Evolutionary conservation across 2,329 filamentous ascomycete species (phyloP), one percentile per base, ranked within the genome.

Genomic region (Fusarium papillatum): DNA sequence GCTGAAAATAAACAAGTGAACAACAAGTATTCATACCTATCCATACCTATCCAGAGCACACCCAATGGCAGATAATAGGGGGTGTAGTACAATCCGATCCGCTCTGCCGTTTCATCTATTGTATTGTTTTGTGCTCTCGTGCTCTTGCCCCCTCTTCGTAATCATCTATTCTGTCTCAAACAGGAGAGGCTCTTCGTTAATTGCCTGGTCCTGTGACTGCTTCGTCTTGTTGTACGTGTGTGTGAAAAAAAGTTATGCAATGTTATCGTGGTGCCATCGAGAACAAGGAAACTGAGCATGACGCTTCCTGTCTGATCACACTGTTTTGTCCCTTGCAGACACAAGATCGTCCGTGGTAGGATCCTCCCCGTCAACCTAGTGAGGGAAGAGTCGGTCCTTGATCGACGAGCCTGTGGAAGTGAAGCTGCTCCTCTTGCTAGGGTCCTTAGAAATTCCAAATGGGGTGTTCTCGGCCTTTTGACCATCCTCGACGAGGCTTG

Each of bases 371-470:
- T 64, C 34, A 38, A 39, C 24, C 66, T 70, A 79, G 46, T 73
- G 73, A 43, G 77, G 73, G 46, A 81, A 81, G 34, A 80, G 73
- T 38, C 68, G 70, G 53, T 81, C 79, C 50, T 78, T 80, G 53
- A 81, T 69, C 11, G 79, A 80, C 31, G 79, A 76, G 19, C 72
- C 73, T 34, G 80, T 76, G 7, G 78, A 79, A 16, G 75, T 70
- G 39, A 77, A 68, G 57, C 77, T 80, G 60, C 68, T 79, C 43
- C 78, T 77, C 69, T 76, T 77, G 34, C 64, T 71, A 16, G 75
- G 71, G 34, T 80, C 78, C 65, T 78, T 80, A 10, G 68, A 63
- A 9, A 67, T 29, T n/a, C 39, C 74, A 31, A 43, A 82, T 14
- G 78, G 68, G 41, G 60, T 73, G 19, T 77, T 80, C 53, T 81